A percentile compares a stretch with the other conserved stretches of the same genome.
These are phyloP conservation scores for Ophiocordyceps camponoti-saundersi DNA, from an alignment of 2,329 filamentous ascomycete species.

Conservation along the genomic window DNA sequence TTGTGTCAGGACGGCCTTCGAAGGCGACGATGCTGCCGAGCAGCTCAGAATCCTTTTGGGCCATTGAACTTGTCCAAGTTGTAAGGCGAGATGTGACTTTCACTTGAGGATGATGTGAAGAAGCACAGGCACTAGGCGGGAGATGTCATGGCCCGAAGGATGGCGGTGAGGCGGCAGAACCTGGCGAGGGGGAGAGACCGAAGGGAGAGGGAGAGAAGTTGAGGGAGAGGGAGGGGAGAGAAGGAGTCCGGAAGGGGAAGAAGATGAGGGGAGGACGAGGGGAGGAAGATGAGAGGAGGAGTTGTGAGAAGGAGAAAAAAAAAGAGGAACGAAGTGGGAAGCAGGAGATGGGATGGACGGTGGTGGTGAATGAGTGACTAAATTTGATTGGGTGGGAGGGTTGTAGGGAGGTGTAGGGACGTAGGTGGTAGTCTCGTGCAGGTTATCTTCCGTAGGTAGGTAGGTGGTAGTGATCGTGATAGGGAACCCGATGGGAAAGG, in stretches of 20 bases:
- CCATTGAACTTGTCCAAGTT: slow-evolving; percentile 6
- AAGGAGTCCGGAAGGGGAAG: background rate
- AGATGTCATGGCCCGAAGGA: background rate
- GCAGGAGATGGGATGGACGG: background rate
- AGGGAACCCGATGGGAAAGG: too few species aligned
- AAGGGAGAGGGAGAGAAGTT: background rate
- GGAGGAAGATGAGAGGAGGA: background rate
- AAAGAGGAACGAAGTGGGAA: background rate
- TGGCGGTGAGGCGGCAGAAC: background rate
- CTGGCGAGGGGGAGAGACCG: background rate
- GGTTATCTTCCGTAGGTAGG: too few species aligned
- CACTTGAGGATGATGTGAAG: background rate
- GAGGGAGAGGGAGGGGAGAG: background rate
- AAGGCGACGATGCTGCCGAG: slow-evolving; percentile 39
- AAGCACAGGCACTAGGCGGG: background rate
- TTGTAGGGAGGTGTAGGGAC: too few species aligned
- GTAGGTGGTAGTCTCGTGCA: too few species aligned
- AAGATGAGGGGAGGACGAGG: background rate
- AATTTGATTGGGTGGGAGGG: background rate
- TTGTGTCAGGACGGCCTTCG: slow-evolving; percentile 35
- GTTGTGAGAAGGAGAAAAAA: background rate
- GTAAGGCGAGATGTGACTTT: background rate
- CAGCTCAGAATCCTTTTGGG: slow-evolving; percentile 7
- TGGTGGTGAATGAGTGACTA: background rate
- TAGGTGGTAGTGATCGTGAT: too few species aligned